Evolutionary conservation across 768 basidiomycete species (phyloP).

Genomic region (Solioccasus polychromus): DNA sequence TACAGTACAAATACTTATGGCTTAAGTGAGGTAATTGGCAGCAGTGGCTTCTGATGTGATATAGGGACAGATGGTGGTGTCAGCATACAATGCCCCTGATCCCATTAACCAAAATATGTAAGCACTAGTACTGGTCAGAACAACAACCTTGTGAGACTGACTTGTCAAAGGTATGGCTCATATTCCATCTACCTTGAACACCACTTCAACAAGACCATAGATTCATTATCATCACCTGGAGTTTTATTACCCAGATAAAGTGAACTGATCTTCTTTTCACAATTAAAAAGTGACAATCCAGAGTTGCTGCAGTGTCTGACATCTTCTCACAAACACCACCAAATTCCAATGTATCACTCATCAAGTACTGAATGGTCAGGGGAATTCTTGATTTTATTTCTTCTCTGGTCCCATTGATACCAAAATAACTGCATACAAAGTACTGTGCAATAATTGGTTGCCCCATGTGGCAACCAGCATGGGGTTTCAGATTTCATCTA

Average conservation of each 20-base stretch:
- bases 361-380: slow-evolving; percentile 72
- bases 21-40: slow-evolving; percentile 66
- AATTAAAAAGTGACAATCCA: not conserved
- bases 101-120: slow-evolving; percentile 66
- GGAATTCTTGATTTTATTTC: slow-evolving; percentile 77
- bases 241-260: slow-evolving; percentile 73
- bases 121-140: slow-evolving; percentile 26
- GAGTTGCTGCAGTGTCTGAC: slow-evolving; percentile 56
- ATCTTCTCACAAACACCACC: slow-evolving; percentile 61
- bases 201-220: slow-evolving; percentile 48
- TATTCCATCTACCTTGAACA: slow-evolving; percentile 73
- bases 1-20: slow-evolving; percentile 78
- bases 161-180: slow-evolving; percentile 51
- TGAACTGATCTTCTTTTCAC: slow-evolving; percentile 9
- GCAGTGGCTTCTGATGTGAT: slow-evolving; percentile 63
- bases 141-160: not conserved
- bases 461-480: slow-evolving; percentile 67
- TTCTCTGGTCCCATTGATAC: slow-evolving; percentile 51
- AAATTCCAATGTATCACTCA: slow-evolving; percentile 49
- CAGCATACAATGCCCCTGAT: slow-evolving; percentile 56
- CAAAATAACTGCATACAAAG: slow-evolving; percentile 62
- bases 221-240: slow-evolving; percentile 60
- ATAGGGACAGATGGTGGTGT: slow-evolving; percentile 44
- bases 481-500: slow-evolving; percentile 77
- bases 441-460: slow-evolving; percentile 62